These are phyloP conservation scores for Ziziphus jujuba DNA, from an alignment of 306 rosid species.

Conservation along the genomic window DNA sequence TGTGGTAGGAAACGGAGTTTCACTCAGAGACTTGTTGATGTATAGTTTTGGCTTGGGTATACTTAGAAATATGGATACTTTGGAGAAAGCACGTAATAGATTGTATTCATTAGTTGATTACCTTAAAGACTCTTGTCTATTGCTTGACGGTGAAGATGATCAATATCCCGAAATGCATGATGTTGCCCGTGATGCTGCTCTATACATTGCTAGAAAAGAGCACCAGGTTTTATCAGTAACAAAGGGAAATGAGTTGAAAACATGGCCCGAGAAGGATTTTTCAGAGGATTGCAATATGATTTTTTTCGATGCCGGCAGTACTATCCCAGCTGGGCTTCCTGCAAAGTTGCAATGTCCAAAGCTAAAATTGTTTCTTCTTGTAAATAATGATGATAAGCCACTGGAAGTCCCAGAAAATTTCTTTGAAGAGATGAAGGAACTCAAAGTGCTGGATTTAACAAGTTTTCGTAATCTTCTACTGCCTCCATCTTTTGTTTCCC, in stretches of 20 bases:
- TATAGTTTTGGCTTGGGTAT: conserved; percentile 31
- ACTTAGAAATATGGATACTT: conserved; percentile 1
- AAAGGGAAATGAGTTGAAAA: conserved; percentile 4
- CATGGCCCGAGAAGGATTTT: conserved; percentile 11
- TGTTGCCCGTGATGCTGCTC: conserved; percentile 22
- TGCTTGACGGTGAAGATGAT: background rate
- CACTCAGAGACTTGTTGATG: conserved; percentile 34
- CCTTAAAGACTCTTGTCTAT: conserved; percentile 25
- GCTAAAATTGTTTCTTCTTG: background rate
- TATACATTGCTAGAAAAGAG: background rate
- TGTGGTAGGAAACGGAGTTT: background rate
- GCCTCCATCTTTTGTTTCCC: conserved; percentile 20
- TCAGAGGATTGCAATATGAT: conserved; percentile 15
- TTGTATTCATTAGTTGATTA: conserved; percentile 18
- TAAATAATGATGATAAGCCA: background rate
- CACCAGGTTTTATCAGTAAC: conserved; percentile 11
- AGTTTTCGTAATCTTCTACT: conserved; percentile 1
- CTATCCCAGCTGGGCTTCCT: background rate
- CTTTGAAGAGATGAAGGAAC: conserved; percentile 17
- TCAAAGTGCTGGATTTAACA: conserved; percentile 27
- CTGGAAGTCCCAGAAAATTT: conserved; percentile 16
- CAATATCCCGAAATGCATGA: conserved; percentile 11
- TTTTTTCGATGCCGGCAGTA: background rate
- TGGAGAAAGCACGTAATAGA: conserved; percentile 12
- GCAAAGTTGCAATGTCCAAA: conserved; percentile 2